Evolutionary conservation across 257 asterid genomes (phyloP).

Genomic region (Scutellaria baicalensis): DNA sequence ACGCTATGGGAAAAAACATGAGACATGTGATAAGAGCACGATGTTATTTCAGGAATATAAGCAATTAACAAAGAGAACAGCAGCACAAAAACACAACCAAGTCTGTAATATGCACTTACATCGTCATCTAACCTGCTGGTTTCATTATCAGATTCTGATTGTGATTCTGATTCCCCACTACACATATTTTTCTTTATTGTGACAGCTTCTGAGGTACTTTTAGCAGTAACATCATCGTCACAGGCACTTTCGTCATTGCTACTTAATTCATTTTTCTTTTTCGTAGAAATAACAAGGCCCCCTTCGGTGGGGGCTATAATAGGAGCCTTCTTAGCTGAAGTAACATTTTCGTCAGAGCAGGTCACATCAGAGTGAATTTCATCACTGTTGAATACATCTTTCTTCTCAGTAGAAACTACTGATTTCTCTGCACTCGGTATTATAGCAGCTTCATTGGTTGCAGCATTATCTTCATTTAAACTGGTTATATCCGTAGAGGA

Average conservation of each 20-base stretch:
- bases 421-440: neutral
- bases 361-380: slow-evolving; percentile 41
- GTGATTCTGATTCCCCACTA: slow-evolving; percentile 12
- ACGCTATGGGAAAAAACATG: neutral
- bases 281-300: slow-evolving; percentile 4
- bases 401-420: slow-evolving; percentile 9
- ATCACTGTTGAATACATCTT: slow-evolving; percentile 17
- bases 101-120: slow-evolving; percentile 15
- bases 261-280: slow-evolving; percentile 19
- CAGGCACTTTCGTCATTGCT: neutral
- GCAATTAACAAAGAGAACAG: neutral
- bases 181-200: neutral
- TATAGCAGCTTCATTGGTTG: slow-evolving; percentile 17
- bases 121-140: slow-evolving; percentile 28
- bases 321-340: slow-evolving; percentile 23
- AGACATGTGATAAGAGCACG: neutral
- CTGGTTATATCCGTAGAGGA: slow-evolving; percentile 20
- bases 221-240: slow-evolving; percentile 4
- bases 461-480: slow-evolving; percentile 28
- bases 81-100: neutral
- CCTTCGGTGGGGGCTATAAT: slow-evolving; percentile 6
- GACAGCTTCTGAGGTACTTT: neutral
- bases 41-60: neutral
- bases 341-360: slow-evolving; percentile 29
- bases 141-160: slow-evolving; percentile 21